Base-by-base conservation (phyloP, 2,329 filamentous ascomycete species). In the Aspergillus neoniger region DNA sequence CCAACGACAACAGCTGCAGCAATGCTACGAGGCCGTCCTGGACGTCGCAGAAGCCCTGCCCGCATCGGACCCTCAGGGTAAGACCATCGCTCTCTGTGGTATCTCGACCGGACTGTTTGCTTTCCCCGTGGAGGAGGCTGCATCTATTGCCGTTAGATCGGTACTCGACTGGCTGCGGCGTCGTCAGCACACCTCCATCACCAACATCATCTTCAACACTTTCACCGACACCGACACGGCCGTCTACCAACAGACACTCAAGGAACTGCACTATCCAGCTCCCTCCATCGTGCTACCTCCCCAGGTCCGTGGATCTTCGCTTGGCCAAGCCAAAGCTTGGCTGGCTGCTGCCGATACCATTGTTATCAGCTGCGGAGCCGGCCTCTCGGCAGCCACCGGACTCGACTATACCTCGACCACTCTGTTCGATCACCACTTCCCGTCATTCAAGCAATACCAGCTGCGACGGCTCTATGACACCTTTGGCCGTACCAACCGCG, bases 381-480 rank as follows among this genome's bases (percentile, higher is more conserved):
- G 65, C 3, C 59, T 70, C 9, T 69, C 67, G 3, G 65, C 69
- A 3, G 63, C 68, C 39, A 62, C 64, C 12, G 67, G 68, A 0
- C 61, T 70, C 0, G 68, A 70, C 55, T 70, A 70, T 23, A 68
- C 65, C 25, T 70, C 67, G 1, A 39, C 48, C 1, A 25, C 52
- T 63, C 71, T 71, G 2, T 71, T 71, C 57, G 39, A 54, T 3
- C 54, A 48, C 19, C 61, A 66, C 43, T 69, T 69, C 44, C 68
- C 68, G 3, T 65, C 62, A 58, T 73, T 77, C 52, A 56, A 60
- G 59, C 69, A 72, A 63, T 70, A 73, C 55, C 78, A 64, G 1
- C 54, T 70, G n/a, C 47, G 51, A 5, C 57, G 57, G 1, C 41
- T 70, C 14, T 67, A 70, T 47, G 67, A 69, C 38, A 61, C 62